Evolutionary conservation across 1,139 yeast species (phyloP).

Genomic region (Pichia sp.): DNA sequence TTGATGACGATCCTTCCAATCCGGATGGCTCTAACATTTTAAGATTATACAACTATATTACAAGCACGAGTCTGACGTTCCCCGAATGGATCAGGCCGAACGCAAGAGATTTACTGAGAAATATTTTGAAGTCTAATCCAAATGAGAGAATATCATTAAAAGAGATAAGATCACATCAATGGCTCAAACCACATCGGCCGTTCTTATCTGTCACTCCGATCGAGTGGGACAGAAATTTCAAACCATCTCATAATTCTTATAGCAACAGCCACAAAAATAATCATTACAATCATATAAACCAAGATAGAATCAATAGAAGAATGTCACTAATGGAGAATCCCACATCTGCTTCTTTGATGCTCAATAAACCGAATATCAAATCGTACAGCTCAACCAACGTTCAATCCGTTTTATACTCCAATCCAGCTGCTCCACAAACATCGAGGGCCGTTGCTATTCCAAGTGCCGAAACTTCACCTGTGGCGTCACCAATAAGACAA

Average conservation of each 20-base stretch:
- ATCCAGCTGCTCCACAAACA: conserved; percentile 45
- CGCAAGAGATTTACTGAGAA: conserved; percentile 84
- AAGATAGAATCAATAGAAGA: conserved; percentile 24
- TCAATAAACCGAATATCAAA: conserved; percentile 31
- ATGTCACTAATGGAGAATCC: conserved; percentile 34
- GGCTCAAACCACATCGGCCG: conserved; percentile 77
- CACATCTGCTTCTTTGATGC: conserved; percentile 25
- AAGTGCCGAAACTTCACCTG: conserved; percentile 27
- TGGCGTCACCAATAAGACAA: conserved; percentile 11
- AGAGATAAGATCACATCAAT: conserved; percentile 72
- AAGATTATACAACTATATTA: conserved; percentile 82
- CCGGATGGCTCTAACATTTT: conserved; percentile 96
- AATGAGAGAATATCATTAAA: conserved; percentile 58
- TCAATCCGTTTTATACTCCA: conserved; percentile 32
- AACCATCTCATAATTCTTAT: conserved; percentile 23
- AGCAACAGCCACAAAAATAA: conserved; percentile 7
- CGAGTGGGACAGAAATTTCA: conserved; percentile 74
- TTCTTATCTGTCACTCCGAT: conserved; percentile 77
- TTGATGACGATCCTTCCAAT: conserved; percentile 94
- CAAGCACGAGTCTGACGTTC: conserved; percentile 84
- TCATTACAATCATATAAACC: neutral
- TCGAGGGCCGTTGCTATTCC: conserved; percentile 45
- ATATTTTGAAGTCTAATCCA: conserved; percentile 85
- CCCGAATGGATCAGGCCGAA: conserved; percentile 90
- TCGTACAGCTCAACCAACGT: conserved; percentile 36